These are phyloP conservation scores for Phlebiopsis gigantea DNA, from an alignment of 768 basidiomycete genomes.

Conservation along the genomic window DNA sequence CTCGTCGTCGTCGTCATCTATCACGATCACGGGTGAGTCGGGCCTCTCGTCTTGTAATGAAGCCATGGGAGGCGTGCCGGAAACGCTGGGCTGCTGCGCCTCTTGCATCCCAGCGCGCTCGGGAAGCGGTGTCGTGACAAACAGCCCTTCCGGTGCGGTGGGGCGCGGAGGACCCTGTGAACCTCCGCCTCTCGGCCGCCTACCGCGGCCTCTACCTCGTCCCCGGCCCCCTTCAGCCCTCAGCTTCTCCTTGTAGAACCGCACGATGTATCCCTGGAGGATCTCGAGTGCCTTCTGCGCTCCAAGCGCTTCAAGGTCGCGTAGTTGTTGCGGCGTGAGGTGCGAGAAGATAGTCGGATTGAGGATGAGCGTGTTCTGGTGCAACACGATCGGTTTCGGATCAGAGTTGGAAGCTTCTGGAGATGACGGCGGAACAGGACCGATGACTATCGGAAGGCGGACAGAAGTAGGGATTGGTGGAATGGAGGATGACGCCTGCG, in stretches of 20 bases:
- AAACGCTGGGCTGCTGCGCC: constrained; percentile 6
- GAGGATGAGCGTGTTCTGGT: constrained; percentile 78
- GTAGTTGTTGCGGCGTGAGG: constrained; percentile 66
- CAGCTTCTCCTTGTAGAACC: constrained; percentile 74
- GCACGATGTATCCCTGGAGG: constrained; percentile 79
- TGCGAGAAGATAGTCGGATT: constrained; percentile 82
- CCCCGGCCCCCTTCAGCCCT: constrained; percentile 34
- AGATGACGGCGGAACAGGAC: constrained; percentile 54
- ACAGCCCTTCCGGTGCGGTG: constrained; percentile 26
- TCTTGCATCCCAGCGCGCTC: constrained; percentile 18
- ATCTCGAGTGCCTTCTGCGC: constrained; percentile 78
- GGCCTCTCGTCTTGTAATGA: constrained; percentile 18
- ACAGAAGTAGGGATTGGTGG: constrained; percentile 38
- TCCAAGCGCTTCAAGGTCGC: constrained; percentile 73
- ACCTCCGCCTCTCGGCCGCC: constrained; percentile 37
- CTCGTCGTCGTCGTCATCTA: constrained; percentile 52
- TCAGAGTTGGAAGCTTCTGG: constrained; percentile 27
- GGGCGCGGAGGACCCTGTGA: constrained; percentile 23
- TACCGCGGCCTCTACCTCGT: constrained; percentile 34
- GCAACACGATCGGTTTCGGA: constrained; percentile 67
- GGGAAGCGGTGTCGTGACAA: constrained; percentile 42
- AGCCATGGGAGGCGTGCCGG: constrained; percentile 14
- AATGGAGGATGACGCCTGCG: constrained; percentile 13
- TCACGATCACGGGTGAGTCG: constrained; percentile 39
- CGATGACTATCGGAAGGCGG: constrained; percentile 72